phyloP scores from a whole-genome alignment of 345 rosid genomes.

The Bretschneidera sinensis region DNA sequence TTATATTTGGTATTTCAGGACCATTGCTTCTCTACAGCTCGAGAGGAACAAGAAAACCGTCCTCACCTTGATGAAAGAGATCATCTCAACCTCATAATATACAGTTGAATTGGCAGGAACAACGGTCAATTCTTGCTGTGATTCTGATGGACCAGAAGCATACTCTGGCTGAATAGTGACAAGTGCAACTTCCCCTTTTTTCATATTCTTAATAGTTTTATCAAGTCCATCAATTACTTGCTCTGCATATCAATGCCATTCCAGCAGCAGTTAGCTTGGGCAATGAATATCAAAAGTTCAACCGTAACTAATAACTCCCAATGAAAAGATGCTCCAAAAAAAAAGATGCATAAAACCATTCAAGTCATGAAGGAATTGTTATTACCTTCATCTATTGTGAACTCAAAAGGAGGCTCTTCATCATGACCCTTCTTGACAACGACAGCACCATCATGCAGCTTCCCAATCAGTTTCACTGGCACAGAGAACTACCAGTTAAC shows the following conservation, averaged over 20 bases:
- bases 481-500: not conserved
- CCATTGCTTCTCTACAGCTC: not conserved
- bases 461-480: conserved; percentile 50
- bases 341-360: too few species aligned
- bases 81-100: conserved; percentile 55
- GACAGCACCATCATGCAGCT: conserved; percentile 54
- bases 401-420: conserved; percentile 53
- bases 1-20: not conserved
- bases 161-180: conserved; percentile 58
- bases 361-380: too few species aligned
- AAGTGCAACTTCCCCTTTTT: conserved; percentile 67
- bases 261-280: not conserved
- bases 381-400: conserved; percentile 67
- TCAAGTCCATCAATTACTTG: conserved; percentile 83
- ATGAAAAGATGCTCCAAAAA: not conserved
- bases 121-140: conserved; percentile 51
- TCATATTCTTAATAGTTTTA: conserved; percentile 57
- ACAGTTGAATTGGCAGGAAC: conserved; percentile 59
- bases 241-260: conserved; percentile 32
- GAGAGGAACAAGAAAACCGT: too few species aligned
- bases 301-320: not conserved
- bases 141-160: conserved; percentile 52
- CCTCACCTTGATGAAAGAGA: conserved; percentile 56
- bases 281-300: not conserved
- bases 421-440: conserved; percentile 43